Conservation (phyloP, 1,284 basidiomycete species). For the Ustilago lituana region DNA sequence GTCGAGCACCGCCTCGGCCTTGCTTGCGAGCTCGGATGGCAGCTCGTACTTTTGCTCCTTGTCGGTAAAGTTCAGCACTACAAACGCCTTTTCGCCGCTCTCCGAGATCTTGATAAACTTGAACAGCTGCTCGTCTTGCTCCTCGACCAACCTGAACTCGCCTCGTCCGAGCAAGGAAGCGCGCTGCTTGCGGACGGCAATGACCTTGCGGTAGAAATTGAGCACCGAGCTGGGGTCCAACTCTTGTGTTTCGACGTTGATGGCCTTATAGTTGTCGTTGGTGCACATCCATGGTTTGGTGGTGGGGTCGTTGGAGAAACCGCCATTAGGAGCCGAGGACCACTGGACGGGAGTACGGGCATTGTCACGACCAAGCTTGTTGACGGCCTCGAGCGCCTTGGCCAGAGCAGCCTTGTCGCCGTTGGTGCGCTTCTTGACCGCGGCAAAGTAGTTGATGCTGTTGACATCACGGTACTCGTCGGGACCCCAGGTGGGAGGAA, state of each 20-base stretch:
- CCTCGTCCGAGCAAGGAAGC: conserved; percentile 73
- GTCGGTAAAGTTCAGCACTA: conserved; percentile 52
- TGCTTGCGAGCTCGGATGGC: conserved; percentile 19
- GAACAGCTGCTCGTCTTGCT: conserved; percentile 72
- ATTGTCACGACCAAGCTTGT: conserved; percentile 77
- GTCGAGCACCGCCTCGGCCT: conserved; percentile 17
- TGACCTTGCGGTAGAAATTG: conserved; percentile 73
- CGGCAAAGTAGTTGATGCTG: conserved; percentile 51
- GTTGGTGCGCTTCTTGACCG: conserved; percentile 30
- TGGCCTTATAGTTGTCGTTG: conserved; percentile 75
- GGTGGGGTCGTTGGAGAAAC: conserved; percentile 73
- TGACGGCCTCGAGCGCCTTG: conserved; percentile 70
- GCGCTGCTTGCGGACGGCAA: conserved; percentile 72
- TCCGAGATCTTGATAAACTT: conserved; percentile 72
- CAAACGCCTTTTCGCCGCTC: conserved; percentile 54
- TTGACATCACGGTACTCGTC: conserved; percentile 70
- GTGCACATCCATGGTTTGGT: conserved; percentile 78
- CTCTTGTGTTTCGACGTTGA: conserved; percentile 74
- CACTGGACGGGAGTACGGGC: conserved; percentile 78
- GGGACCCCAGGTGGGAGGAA: conserved; percentile 75
- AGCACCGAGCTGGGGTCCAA: conserved; percentile 72
- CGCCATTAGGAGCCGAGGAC: conserved; percentile 73
- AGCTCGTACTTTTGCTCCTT: conserved; percentile 30
- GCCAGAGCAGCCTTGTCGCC: conserved; percentile 67
- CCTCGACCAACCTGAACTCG: conserved; percentile 71